These are phyloP conservation scores for Ogataea wickerhamii DNA, from an alignment of 805 yeast genomes.

Conservation along the genomic window DNA sequence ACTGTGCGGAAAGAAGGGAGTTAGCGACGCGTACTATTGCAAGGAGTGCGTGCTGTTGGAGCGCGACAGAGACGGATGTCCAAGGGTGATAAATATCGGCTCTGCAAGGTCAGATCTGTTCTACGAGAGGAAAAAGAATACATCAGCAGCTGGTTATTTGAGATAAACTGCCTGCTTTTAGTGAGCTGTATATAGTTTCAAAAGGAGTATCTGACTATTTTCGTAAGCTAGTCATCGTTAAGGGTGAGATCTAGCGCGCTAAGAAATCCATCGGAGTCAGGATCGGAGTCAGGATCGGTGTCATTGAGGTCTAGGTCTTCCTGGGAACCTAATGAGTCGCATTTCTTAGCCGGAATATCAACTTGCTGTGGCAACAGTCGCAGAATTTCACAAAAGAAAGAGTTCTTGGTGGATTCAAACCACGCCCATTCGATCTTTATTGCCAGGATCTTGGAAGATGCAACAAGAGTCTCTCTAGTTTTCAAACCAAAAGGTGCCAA, in stretches of 20 bases:
- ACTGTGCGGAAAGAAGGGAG: constrained; percentile 61
- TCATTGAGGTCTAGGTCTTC: too few relatives aligned
- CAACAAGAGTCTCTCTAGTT: constrained; percentile 47
- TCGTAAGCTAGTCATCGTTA: constrained; percentile 4
- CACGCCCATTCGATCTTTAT: constrained; percentile 55
- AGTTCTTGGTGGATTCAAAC: constrained; percentile 47
- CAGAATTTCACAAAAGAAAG: constrained; percentile 15
- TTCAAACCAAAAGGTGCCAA: constrained; percentile 54
- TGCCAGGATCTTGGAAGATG: constrained; percentile 45
- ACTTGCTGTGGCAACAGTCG: constrained; percentile 1
- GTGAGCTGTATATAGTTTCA: not conserved
- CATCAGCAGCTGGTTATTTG: constrained; percentile 2
- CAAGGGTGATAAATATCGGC: constrained; percentile 76
- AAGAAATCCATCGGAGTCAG: constrained; percentile 15
- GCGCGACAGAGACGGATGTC: constrained; percentile 89
- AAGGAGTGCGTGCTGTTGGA: constrained; percentile 78
- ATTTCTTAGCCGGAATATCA: constrained; percentile 1
- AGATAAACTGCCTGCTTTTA: not conserved
- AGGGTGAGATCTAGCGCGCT: constrained; percentile 19
- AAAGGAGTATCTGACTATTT: constrained; percentile 1
- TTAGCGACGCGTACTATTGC: constrained; percentile 76
- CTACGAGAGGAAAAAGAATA: constrained; percentile 48
- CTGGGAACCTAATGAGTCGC: not conserved
- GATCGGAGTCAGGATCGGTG: not conserved
- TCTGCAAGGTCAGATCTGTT: constrained; percentile 65